Percentiles rank a stretch among this genome's conserved stretches.
phyloP scores from a whole-genome alignment of 495 filamentous ascomycete species.

The Aspergillus asperescens region DNA sequence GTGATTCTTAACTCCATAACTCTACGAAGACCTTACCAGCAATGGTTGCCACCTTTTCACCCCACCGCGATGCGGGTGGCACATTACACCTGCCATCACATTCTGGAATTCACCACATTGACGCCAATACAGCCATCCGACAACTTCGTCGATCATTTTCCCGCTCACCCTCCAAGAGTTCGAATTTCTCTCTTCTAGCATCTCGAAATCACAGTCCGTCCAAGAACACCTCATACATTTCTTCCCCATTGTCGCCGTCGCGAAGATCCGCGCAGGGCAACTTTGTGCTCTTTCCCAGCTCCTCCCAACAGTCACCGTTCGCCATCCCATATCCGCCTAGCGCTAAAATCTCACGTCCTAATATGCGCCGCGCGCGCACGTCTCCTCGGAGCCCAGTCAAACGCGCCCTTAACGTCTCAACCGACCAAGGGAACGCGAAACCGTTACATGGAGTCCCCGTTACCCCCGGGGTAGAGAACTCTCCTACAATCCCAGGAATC shows the following conservation, averaged over 20 bases:
- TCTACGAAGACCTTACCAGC: conserved; percentile 6
- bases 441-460: conserved; percentile 36
- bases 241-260: conserved; percentile 49
- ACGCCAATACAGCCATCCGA: conserved; percentile 68
- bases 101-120: conserved; percentile 72
- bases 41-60: conserved; percentile 52
- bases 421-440: conserved; percentile 64
- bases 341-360: conserved; percentile 43
- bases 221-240: conserved; percentile 40
- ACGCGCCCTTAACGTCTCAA: conserved; percentile 63
- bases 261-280: conserved; percentile 40
- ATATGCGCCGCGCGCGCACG: conserved; percentile 51
- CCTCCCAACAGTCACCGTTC: conserved; percentile 47
- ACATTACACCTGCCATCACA: conserved; percentile 80
- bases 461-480: conserved; percentile 54
- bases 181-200: conserved; percentile 58
- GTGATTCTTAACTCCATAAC: not conserved
- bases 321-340: conserved; percentile 50
- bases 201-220: conserved; percentile 52
- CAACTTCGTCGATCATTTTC: conserved; percentile 80
- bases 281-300: conserved; percentile 45
- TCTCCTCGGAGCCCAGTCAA: conserved; percentile 73
- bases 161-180: conserved; percentile 75
- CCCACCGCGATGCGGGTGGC: conserved; percentile 61
- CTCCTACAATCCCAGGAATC: conserved; percentile 25